Evolutionary conservation across 306 rosid genomes (phyloP).

Genomic region (Rosa persica): DNA sequence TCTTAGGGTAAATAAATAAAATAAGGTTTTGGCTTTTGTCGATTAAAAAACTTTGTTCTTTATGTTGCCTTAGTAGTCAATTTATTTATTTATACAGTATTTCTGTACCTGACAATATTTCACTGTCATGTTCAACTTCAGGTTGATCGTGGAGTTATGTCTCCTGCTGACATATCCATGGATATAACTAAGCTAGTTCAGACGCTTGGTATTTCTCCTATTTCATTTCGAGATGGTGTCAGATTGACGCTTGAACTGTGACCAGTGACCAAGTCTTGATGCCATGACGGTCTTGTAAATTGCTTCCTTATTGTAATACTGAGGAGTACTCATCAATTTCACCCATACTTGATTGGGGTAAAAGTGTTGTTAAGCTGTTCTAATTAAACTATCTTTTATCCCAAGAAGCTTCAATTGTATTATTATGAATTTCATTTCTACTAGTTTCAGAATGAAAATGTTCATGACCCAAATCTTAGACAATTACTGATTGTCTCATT

Average conservation of each 20-base stretch:
- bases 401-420: constrained; percentile 12
- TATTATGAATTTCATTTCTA: constrained; percentile 57
- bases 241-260: constrained; percentile 57
- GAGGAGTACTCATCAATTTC: not conserved
- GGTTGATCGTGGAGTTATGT: constrained; percentile 88
- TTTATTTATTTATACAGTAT: not conserved
- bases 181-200: constrained; percentile 66
- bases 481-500: not conserved
- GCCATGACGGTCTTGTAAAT: constrained; percentile 16
- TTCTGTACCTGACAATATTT: not conserved
- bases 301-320: constrained; percentile 8
- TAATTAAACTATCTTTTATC: not conserved
- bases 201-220: constrained; percentile 55
- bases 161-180: constrained; percentile 95
- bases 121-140: constrained; percentile 27
- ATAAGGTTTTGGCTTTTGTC: not conserved
- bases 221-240: constrained; percentile 70
- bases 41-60: not conserved
- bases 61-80: constrained; percentile 9
- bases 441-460: not conserved
- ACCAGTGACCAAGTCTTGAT: constrained; percentile 33
- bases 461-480: not conserved
- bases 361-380: not conserved
- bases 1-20: not conserved
- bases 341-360: not conserved